A percentile compares a stretch with the other conserved stretches of the same genome.
These are phyloP conservation scores for Brassica rapa DNA, from an alignment of 345 rosid species.

Conservation along the genomic window DNA sequence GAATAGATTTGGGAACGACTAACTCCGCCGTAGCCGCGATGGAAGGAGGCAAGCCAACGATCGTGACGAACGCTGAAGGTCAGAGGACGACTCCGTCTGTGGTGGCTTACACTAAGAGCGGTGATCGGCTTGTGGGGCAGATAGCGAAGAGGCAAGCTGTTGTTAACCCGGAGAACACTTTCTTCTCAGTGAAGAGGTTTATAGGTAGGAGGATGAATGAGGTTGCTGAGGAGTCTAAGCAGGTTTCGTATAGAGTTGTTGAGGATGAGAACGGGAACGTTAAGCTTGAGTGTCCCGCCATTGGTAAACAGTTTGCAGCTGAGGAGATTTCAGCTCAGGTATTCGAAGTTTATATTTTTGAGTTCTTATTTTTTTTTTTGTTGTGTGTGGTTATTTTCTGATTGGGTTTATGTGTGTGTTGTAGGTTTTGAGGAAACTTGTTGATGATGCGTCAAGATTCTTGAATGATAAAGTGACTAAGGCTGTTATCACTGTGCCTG, in stretches of 20 bases:
- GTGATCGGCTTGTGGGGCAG: slow-evolving; percentile 95
- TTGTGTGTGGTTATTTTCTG: not conserved
- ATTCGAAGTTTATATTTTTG: not conserved
- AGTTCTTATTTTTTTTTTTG: too few species aligned
- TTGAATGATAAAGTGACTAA: slow-evolving; percentile 66
- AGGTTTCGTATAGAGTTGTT: slow-evolving; percentile 79
- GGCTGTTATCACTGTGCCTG: slow-evolving; percentile 77
- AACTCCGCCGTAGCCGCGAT: slow-evolving; percentile 98
- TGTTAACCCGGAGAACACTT: slow-evolving; percentile 95
- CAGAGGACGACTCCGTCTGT: slow-evolving; percentile 98
- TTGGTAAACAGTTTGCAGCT: slow-evolving; percentile 87
- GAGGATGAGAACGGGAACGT: slow-evolving; percentile 95
- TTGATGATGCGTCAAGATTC: slow-evolving; percentile 89
- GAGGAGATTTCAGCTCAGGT: slow-evolving; percentile 99
- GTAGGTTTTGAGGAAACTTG: slow-evolving; percentile 93
- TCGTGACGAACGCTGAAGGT: slow-evolving; percentile 93
- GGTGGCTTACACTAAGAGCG: slow-evolving; percentile 85
- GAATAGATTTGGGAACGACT: slow-evolving; percentile 94
- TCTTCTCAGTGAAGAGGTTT: slow-evolving; percentile 97
- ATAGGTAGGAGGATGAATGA: slow-evolving; percentile 95
- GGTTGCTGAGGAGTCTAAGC: slow-evolving; percentile 94
- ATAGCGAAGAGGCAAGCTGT: slow-evolving; percentile 97
- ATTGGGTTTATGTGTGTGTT: not conserved
- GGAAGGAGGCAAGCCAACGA: slow-evolving; percentile 99
- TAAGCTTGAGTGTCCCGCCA: slow-evolving; percentile 91